These are phyloP conservation scores for Kandelia obovata DNA, from an alignment of 345 rosid genomes.

Conservation along the genomic window DNA sequence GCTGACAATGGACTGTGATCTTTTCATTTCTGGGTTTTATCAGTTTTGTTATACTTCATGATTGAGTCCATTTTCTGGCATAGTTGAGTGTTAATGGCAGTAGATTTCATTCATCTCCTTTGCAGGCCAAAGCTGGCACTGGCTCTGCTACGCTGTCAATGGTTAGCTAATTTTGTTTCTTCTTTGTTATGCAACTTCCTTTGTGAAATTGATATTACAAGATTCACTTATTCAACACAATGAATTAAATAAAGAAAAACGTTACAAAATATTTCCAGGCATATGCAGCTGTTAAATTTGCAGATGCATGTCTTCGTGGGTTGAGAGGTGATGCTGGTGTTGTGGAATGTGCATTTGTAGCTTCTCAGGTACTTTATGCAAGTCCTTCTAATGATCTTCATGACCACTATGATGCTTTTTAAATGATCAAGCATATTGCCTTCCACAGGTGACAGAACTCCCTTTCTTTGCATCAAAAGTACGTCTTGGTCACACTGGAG, in stretches of 20 bases:
- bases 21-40: not conserved
- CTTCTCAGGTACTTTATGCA: conserved; percentile 51
- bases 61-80: not conserved
- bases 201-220: not conserved
- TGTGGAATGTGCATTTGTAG: conserved; percentile 76
- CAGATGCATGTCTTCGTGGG: conserved; percentile 84
- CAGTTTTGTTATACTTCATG: not conserved
- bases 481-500: conserved; percentile 28
- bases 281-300: conserved; percentile 94
- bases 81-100: not conserved
- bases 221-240: not conserved
- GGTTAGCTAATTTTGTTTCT: conserved; percentile 40
- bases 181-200: not conserved
- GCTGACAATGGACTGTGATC: no score
- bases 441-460: conserved; percentile 77
- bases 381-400: not conserved
- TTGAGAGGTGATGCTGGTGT: conserved; percentile 83
- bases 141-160: conserved; percentile 98
- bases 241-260: not conserved
- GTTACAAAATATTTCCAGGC: conserved; percentile 45
- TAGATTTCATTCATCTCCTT: not conserved
- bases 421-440: not conserved
- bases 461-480: conserved; percentile 77
- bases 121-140: conserved; percentile 95
- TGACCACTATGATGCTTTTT: not conserved